Base-by-base conservation (phyloP, 306 rosid genomes). In the Oemleria cerasiformis region DNA sequence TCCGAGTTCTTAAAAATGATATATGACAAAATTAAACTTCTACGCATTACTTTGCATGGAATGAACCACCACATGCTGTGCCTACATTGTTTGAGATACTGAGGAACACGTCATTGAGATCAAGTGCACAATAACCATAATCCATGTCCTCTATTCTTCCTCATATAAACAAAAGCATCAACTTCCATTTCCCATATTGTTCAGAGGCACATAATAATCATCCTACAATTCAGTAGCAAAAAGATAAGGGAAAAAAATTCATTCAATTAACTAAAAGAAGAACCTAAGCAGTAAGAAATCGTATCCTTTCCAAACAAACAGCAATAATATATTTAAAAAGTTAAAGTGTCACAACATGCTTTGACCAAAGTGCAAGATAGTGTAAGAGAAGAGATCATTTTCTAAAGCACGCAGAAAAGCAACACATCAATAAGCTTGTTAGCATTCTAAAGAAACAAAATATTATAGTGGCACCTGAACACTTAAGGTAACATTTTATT, bases 61-160 rank as follows among this genome's bases (percentile, higher is more conserved):
- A 71, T 70, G 81, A 77, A 74, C 71, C 63, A 82, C 75, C 79
- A 80, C 17, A 80, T 80, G 84, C 76, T 74, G 81, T 39, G 81
- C 90, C 79, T 73, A 81, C 68, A 75, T 34, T 55, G 74, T 75
- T 30, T 30, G 67, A 66, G 16, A 74, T n/a, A 51, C 30, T 2
- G 49, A 16, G 55, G 63, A 63, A 81, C 62, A 25, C 65, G 56
- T 25, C 64, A 72, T 80, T 23, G 71, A 21, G 65, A 58, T 44
- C 73, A 41, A 69, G 20, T 55, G 40, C 45, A 43, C 63, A 68
- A 15, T 68, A 49, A 68, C 50, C 50, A 39, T 43, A 36, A 53
- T 15, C 63, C 51, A 57, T 57, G 75, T 67, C 71, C 48, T 25
- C 43, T 13, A 45, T 43, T 34, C 71, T 67, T 61, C 56, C 47